A percentile compares a stretch with the other conserved stretches of the same genome.
Evolutionary conservation across 805 yeast genomes (phyloP).

Genomic region (Saccharomycopsis javanensis): DNA sequence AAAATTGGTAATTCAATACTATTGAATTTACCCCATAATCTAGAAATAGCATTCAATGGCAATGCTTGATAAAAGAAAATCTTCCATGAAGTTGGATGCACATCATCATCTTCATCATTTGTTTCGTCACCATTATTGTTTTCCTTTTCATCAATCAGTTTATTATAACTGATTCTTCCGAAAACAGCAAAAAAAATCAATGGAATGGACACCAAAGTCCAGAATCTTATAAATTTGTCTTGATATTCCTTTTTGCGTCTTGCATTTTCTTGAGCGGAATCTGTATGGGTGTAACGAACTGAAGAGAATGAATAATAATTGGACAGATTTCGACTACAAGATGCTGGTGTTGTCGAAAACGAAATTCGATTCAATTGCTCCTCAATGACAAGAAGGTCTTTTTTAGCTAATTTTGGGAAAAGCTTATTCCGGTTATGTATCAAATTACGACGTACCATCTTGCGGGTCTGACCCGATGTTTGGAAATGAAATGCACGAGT

Average conservation of each 20-base stretch:
- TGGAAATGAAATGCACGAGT: neutral
- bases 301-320: neutral
- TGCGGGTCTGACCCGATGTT: neutral
- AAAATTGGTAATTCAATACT: conserved; percentile 76
- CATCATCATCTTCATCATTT: conserved; percentile 31
- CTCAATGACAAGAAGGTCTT: neutral
- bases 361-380: neutral
- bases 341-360: neutral
- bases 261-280: neutral
- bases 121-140: conserved; percentile 13
- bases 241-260: conserved; percentile 8
- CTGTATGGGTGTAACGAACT: neutral
- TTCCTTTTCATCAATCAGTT: conserved; percentile 21
- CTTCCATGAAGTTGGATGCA: conserved; percentile 76
- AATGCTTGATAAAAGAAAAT: conserved; percentile 81
- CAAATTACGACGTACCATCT: neutral
- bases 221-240: conserved; percentile 39
- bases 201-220: conserved; percentile 45
- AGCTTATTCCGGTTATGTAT: neutral
- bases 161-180: conserved; percentile 32
- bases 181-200: conserved; percentile 47
- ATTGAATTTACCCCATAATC: conserved; percentile 92
- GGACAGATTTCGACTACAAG: neutral
- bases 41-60: conserved; percentile 82
- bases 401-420: neutral